Conservation (phyloP, 768 basidiomycete species). For the Naematelia aurantialba region DNA sequence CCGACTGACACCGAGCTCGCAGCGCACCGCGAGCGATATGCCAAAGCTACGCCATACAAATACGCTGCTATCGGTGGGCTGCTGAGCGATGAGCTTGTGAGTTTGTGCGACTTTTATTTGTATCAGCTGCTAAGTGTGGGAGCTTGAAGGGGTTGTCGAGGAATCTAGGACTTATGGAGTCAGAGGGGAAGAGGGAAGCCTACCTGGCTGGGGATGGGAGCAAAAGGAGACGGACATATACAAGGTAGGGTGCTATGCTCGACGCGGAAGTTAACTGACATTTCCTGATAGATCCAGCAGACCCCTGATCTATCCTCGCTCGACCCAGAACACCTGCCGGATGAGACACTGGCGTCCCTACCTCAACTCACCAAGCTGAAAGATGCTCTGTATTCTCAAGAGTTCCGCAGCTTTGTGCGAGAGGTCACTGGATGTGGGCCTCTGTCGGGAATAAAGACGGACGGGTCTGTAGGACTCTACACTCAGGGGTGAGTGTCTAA, state of each 20-base stretch:
- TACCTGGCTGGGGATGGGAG: conserved; percentile 51
- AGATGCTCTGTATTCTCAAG: conserved; percentile 80
- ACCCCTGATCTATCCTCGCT: conserved; percentile 94
- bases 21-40: conserved; percentile 55
- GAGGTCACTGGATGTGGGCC: conserved; percentile 88
- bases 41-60: conserved; percentile 67
- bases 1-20: conserved; percentile 13
- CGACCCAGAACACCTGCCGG: conserved; percentile 65
- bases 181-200: conserved; percentile 41
- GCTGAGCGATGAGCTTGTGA: conserved; percentile 76
- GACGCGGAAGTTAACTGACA: neutral
- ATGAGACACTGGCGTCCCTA: conserved; percentile 71
- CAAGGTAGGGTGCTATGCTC: conserved; percentile 59
- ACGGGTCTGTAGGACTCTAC: conserved; percentile 92
- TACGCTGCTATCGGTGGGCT: conserved; percentile 75
- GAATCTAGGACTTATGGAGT: conserved; percentile 45
- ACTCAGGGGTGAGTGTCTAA: conserved; percentile 66
- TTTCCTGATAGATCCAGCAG: conserved; percentile 72
- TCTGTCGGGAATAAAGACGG: conserved; percentile 83
- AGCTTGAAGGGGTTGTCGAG: conserved; percentile 48
- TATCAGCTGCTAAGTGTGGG: conserved; percentile 2
- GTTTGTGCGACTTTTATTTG: too few species aligned
- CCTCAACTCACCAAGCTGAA: conserved; percentile 76
- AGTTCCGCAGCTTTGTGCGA: conserved; percentile 77
- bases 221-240: conserved; percentile 98